These are phyloP conservation scores for Azolla pinnata DNA, from an alignment of 75 land plant genomes.

Conservation along the genomic window DNA sequence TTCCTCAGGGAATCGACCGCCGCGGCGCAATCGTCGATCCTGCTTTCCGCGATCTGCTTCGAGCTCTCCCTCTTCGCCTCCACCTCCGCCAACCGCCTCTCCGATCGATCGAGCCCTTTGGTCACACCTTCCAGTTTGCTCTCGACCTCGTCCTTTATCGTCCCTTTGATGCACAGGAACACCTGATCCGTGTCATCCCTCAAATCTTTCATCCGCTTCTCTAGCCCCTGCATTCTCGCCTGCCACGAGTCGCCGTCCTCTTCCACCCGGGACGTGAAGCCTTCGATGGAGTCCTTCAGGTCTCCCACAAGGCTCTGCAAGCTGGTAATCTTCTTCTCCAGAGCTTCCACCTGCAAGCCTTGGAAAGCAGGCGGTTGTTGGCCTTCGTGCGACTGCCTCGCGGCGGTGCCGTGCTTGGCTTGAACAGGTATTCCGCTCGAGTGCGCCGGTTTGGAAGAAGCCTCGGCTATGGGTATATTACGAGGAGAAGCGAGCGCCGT, in stretches of 20 bases:
- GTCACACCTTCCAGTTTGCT: conserved; percentile 15
- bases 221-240: conserved; percentile 23
- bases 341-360: conserved; percentile 12
- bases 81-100: conserved; percentile 1
- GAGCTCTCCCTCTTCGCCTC: conserved; percentile 1
- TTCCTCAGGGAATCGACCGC: not conserved
- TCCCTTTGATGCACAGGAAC: conserved; percentile 13
- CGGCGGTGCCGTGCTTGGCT: no score
- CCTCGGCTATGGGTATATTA: no score
- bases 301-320: conserved; percentile 25
- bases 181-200: conserved; percentile 31
- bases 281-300: conserved; percentile 25
- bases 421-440: no score
- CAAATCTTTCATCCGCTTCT: conserved; percentile 21
- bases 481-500: no score
- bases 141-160: conserved; percentile 19
- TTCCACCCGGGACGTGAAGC: conserved; percentile 26
- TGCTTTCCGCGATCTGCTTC: conserved; percentile 3
- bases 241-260: conserved; percentile 31
- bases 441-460: no score
- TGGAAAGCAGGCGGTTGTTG: conserved; percentile 1
- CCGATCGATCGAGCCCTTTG: conserved; percentile 3
- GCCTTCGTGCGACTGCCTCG: no score
- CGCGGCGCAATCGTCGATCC: conserved; percentile 4
- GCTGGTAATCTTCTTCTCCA: conserved; percentile 20